Conservation (phyloP, 2,329 filamentous ascomycete species). For the Scleromitrula shiraiana region DNA sequence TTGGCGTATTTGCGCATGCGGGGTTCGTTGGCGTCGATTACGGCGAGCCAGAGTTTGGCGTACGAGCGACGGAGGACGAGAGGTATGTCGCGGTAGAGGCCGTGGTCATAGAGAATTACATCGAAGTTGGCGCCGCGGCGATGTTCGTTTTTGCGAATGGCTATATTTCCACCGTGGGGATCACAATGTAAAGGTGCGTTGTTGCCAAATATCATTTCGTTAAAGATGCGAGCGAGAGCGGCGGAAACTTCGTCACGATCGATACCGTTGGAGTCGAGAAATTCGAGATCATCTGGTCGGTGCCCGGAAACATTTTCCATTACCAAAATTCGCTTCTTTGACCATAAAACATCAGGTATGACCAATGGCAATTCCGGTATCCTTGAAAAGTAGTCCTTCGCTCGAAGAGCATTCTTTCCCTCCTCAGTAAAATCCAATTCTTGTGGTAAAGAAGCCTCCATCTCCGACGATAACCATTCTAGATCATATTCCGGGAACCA, state of each 20-base stretch:
- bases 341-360: constrained; percentile 85
- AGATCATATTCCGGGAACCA: constrained; percentile 98
- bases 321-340: constrained; percentile 79
- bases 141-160: constrained; percentile 70
- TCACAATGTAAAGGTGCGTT: constrained; percentile 90
- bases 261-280: constrained; percentile 77
- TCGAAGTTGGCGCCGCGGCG: constrained; percentile 72
- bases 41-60: constrained; percentile 94
- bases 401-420: constrained; percentile 72
- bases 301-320: constrained; percentile 89
- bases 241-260: constrained; percentile 94
- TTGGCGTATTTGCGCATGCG: constrained; percentile 83
- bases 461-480: constrained; percentile 89
- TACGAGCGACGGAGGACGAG: constrained; percentile 72
- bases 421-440: constrained; percentile 87
- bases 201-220: constrained; percentile 97
- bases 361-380: constrained; percentile 72
- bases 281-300: constrained; percentile 81
- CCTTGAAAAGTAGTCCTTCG: constrained; percentile 71
- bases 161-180: constrained; percentile 92
- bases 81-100: constrained; percentile 89
- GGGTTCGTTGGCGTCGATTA: constrained; percentile 80
- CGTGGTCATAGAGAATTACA: constrained; percentile 93
- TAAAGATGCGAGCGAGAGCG: constrained; percentile 85
- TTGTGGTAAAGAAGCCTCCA: constrained; percentile 82